Evolutionary conservation across 441 rosid species (phyloP).

Genomic region (Eruca vesicaria): DNA sequence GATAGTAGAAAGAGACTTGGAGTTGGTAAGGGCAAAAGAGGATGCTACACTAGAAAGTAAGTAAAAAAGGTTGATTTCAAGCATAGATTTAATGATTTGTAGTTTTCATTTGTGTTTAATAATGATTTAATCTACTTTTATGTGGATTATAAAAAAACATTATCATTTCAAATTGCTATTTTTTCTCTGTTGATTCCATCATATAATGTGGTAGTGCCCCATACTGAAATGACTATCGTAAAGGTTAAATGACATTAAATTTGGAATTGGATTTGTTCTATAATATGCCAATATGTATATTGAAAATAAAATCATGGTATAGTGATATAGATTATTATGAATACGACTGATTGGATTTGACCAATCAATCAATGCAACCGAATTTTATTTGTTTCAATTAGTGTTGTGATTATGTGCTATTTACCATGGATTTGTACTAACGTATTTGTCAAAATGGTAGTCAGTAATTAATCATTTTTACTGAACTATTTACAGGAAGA

Average conservation of each 20-base stretch:
- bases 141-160: not conserved
- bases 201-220: conserved; percentile 18
- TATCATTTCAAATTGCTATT: not conserved
- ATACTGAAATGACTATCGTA: conserved; percentile 17
- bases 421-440: conserved; percentile 11
- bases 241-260: not conserved
- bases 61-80: not conserved
- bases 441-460: not conserved
- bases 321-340: conserved; percentile 10
- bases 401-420: not conserved
- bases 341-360: conserved; percentile 15
- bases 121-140: not conserved
- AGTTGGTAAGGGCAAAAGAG: conserved; percentile 49
- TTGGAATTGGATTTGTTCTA: not conserved
- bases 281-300: too few relatives aligned
- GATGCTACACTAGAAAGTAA: conserved; percentile 40
- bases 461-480: not conserved
- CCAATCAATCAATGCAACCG: not conserved
- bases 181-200: not conserved
- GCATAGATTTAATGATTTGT: not conserved
- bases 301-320: too few relatives aligned
- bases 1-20: conserved; percentile 46
- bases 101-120: not conserved
- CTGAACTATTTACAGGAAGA: conserved; percentile 43
- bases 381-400: not conserved